A percentile compares a stretch with the other conserved stretches of the same genome.
phyloP scores from a whole-genome alignment of 2,329 filamentous ascomycete genomes.

The Ophiostoma australiae region DNA sequence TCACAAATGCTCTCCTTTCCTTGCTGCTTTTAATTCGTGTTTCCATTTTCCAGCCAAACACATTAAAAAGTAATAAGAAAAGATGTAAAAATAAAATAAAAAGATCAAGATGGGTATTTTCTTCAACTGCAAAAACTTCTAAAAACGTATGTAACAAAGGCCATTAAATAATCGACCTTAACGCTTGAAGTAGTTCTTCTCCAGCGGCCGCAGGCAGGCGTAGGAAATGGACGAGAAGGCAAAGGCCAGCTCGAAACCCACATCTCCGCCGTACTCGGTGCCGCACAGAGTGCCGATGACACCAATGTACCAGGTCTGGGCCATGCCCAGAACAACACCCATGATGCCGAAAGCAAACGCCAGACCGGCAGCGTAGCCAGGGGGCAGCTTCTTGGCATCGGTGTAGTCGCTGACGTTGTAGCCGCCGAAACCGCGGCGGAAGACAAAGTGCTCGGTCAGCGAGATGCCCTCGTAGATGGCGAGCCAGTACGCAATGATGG shows the following conservation, averaged over 20 bases:
- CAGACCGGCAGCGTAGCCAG: conserved; percentile 35
- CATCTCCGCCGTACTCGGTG: conserved; percentile 39
- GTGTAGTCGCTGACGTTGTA: conserved; percentile 45
- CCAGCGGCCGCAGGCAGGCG: conserved; percentile 43
- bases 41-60: background rate
- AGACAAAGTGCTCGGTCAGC: conserved; percentile 39
- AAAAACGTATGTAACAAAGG: background rate
- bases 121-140: background rate
- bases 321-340: conserved; percentile 54
- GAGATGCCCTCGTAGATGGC: conserved; percentile 42
- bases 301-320: conserved; percentile 57
- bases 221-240: conserved; percentile 43
- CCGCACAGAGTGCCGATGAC: conserved; percentile 56
- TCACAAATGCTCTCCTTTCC: background rate
- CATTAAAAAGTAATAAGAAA: background rate
- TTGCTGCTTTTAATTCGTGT: background rate
- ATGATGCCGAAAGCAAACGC: conserved; percentile 36
- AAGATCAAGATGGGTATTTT: conserved; percentile 5
- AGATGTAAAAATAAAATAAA: background rate
- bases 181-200: conserved; percentile 40
- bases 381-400: conserved; percentile 40
- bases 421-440: conserved; percentile 42
- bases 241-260: conserved; percentile 62
- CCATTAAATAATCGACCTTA: conserved; percentile 12
- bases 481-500: conserved; percentile 40